A percentile compares a stretch with the other conserved stretches of the same genome.
Evolutionary conservation across 2,329 filamentous ascomycete genomes (phyloP).

Genomic region (Microsporum audouinii): DNA sequence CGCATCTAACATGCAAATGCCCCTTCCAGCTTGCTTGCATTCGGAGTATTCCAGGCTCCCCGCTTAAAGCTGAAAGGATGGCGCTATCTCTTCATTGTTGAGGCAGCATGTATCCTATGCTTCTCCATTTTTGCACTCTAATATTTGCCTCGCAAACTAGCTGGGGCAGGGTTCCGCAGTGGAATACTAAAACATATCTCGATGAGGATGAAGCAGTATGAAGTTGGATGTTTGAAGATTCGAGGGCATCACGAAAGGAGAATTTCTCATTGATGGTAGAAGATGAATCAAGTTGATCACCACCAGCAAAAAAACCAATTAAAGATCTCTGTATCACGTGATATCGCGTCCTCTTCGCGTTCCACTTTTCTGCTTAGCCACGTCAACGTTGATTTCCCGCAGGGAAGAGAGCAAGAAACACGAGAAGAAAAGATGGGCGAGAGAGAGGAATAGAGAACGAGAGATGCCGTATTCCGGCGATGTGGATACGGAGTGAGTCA

Average conservation of each 20-base stretch:
- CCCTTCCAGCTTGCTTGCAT: constrained; percentile 50
- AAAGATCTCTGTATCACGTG: background rate
- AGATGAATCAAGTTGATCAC: constrained; percentile 48
- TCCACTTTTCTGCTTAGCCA: background rate
- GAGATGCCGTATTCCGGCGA: background rate
- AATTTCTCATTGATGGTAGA: constrained; percentile 49
- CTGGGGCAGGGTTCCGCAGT: constrained; percentile 54
- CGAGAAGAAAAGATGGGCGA: background rate
- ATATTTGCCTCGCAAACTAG: constrained; percentile 55
- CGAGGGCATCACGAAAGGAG: constrained; percentile 40
- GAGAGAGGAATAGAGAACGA: background rate
- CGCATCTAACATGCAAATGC: constrained; percentile 62
- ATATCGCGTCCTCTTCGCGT: background rate
- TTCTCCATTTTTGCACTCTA: constrained; percentile 55
- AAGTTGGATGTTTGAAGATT: constrained; percentile 45
- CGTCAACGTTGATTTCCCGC: background rate
- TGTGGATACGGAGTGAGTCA: background rate
- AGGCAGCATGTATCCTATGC: constrained; percentile 48
- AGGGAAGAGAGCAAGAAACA: background rate
- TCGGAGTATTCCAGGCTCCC: constrained; percentile 50
- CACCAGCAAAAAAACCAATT: background rate
- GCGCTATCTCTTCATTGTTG: constrained; percentile 46
- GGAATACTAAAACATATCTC: constrained; percentile 50
- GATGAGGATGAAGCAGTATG: constrained; percentile 45
- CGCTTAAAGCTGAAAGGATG: constrained; percentile 39